phyloP scores from a whole-genome alignment of 495 filamentous ascomycete species.

The Thermochaetoides thermophila region DNA sequence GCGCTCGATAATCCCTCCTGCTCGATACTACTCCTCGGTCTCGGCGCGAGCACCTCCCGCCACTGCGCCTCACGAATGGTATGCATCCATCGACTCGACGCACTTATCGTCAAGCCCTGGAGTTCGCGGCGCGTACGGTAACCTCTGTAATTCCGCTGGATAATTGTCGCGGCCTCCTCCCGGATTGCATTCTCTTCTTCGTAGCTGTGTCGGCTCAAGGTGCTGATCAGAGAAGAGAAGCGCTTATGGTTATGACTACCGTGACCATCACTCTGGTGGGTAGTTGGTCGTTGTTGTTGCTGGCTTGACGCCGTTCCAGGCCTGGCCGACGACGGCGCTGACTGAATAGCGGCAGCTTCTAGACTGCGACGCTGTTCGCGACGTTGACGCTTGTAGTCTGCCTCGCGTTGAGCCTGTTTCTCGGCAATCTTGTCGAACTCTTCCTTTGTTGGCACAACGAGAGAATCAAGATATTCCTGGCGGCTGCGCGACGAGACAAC shows the following conservation, averaged over 20 bases:
- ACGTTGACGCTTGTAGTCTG: slow-evolving; percentile 20
- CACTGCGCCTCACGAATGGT: slow-evolving; percentile 51
- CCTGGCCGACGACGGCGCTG: not conserved
- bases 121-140: slow-evolving; percentile 54
- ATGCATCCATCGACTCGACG: slow-evolving; percentile 54
- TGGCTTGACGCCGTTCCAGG: no score
- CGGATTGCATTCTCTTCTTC: slow-evolving; percentile 9
- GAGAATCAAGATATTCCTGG: slow-evolving; percentile 34
- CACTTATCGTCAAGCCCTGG: slow-evolving; percentile 46
- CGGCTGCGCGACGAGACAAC: slow-evolving; percentile 5
- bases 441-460: slow-evolving; percentile 28
- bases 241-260: slow-evolving; percentile 1
- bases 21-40: slow-evolving; percentile 18
- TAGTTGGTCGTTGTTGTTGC: not conserved
- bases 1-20: slow-evolving; percentile 1
- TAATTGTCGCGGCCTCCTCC: slow-evolving; percentile 35
- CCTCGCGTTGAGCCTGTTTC: slow-evolving; percentile 32
- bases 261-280: no score
- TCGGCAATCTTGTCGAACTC: slow-evolving; percentile 28
- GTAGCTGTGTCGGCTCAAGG: slow-evolving; percentile 5
- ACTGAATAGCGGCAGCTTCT: slow-evolving; percentile 1
- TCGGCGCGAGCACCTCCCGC: slow-evolving; percentile 36
- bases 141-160: slow-evolving; percentile 57
- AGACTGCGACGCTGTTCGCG: slow-evolving; percentile 21
- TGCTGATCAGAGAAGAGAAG: slow-evolving; percentile 1